phyloP scores from a whole-genome alignment of 768 basidiomycete genomes.

The Psilocybe cubensis region DNA sequence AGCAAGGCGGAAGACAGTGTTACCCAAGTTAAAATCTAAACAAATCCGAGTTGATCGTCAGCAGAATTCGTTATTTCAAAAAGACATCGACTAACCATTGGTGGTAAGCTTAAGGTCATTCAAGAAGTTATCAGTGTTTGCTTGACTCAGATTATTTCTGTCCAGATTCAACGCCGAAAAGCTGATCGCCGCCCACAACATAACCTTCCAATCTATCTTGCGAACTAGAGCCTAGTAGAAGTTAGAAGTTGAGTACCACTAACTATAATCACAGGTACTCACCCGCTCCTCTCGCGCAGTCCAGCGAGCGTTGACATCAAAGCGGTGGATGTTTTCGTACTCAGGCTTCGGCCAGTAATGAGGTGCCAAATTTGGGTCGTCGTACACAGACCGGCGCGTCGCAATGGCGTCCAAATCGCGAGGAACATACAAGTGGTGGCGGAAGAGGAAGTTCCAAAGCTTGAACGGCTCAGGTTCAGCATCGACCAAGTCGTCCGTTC shows the following conservation, averaged over 20 bases:
- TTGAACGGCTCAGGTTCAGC: constrained; percentile 38
- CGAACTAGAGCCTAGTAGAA: constrained; percentile 46
- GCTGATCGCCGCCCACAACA: constrained; percentile 56
- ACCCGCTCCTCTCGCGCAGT: constrained; percentile 58
- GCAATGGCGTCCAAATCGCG: constrained; percentile 41
- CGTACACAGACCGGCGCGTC: constrained; percentile 54
- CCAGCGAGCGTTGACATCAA: constrained; percentile 62
- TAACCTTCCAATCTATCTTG: constrained; percentile 65
- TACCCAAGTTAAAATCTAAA: constrained; percentile 59
- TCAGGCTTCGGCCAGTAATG: constrained; percentile 52
- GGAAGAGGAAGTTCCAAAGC: constrained; percentile 36
- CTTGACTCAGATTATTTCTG: constrained; percentile 56
- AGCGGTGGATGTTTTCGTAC: constrained; percentile 60
- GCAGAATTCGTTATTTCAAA: background rate
- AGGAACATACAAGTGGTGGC: constrained; percentile 21
- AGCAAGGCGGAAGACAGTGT: constrained; percentile 52
- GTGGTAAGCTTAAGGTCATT: constrained; percentile 57
- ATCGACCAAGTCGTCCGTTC: constrained; percentile 35
- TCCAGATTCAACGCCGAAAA: constrained; percentile 63
- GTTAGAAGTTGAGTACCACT: background rate
- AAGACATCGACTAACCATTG: constrained; percentile 28
- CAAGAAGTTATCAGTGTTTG: constrained; percentile 63
- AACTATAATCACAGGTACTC: constrained; percentile 3
- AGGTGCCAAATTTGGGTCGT: constrained; percentile 47
- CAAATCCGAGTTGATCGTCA: background rate